Evolutionary conservation across 495 filamentous ascomycete genomes (phyloP), one percentile per base, ranked within the genome.

Genomic region (Neurospora sp.): DNA sequence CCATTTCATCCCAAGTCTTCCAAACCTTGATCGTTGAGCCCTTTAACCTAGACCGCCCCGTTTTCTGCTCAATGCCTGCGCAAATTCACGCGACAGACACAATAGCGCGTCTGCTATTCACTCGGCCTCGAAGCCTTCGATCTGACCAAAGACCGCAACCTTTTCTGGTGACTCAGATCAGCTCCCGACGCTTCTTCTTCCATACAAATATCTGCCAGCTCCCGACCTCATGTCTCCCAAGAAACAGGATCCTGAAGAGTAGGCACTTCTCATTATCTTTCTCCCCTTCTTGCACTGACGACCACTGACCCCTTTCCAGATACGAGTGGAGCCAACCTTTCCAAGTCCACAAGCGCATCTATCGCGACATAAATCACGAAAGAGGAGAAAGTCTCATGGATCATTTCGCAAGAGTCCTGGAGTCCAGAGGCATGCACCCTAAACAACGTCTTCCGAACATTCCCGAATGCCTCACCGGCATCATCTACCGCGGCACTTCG

Each of bases 401-500:
- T 12, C 20, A 27, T 11, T 27, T 59, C 48, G 20, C 48, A 59
- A 59, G 48, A 27, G 20, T 14, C 22, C 20, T 53, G 46, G 46
- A 12, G 20, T 22, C 11, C 46, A 14, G 20, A 12, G 46, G 20
- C 5, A 59, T 59, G 11, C 48, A 59, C 11, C 20, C 48, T 59
- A 22, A 7, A 22, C 48, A 59, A 59, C 5, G 14, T 27, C 11
- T 59, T 27, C 0, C 5, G 4, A 27, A 59, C 48, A 59, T 59
- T 59, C 1, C 11, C 11, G 20, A 59, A 14, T 70, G 40, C 72
- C 78, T 42, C 70, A 66, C 27, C 2, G 27, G 0, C 5, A 6
- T 27, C 0, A 10, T 82, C 9, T 78, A 75, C 39, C 75, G 71
- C 53, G 74, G 77, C 53, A 73, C 76, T 40, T 79, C 82, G 41